These are phyloP conservation scores for Sicyos baderoa DNA, from an alignment of 306 rosid species.

Conservation along the genomic window DNA sequence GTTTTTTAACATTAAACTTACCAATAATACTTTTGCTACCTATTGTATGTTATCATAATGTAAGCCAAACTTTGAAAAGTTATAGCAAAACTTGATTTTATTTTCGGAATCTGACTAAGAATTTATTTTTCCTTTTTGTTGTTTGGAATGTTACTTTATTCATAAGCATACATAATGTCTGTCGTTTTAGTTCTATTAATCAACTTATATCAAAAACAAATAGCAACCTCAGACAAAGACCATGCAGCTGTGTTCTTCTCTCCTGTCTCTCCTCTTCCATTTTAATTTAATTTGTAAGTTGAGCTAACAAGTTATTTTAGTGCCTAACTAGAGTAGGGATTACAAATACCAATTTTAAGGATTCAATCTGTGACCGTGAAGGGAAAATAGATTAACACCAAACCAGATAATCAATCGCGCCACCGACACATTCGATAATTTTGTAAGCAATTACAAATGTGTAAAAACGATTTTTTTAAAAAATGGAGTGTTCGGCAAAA, in stretches of 20 bases:
- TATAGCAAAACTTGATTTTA: no score
- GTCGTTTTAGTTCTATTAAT: not conserved
- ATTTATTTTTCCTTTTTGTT: not conserved
- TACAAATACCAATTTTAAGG: no score
- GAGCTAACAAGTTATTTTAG: not conserved
- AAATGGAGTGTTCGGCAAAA: no score
- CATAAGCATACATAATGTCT: constrained; percentile 1
- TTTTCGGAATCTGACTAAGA: no score
- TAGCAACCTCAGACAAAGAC: constrained; percentile 1
- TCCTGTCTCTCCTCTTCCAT: not conserved
- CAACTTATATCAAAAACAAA: not conserved
- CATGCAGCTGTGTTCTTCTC: constrained; percentile 12
- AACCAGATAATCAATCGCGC: no score
- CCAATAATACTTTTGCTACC: no score
- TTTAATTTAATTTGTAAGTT: not conserved
- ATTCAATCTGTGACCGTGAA: no score
- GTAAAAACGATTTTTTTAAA: no score
- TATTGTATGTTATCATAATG: not conserved
- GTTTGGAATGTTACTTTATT: not conserved
- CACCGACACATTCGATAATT: no score
- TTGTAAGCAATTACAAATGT: no score
- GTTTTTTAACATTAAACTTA: not conserved
- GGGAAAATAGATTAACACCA: no score
- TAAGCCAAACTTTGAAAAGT: not conserved
- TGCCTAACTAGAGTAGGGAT: no score